Evolutionary conservation across 2,329 filamentous ascomycete genomes (phyloP), one percentile per base, ranked within the genome.

Genomic region (Sarocladium brachiariae): DNA sequence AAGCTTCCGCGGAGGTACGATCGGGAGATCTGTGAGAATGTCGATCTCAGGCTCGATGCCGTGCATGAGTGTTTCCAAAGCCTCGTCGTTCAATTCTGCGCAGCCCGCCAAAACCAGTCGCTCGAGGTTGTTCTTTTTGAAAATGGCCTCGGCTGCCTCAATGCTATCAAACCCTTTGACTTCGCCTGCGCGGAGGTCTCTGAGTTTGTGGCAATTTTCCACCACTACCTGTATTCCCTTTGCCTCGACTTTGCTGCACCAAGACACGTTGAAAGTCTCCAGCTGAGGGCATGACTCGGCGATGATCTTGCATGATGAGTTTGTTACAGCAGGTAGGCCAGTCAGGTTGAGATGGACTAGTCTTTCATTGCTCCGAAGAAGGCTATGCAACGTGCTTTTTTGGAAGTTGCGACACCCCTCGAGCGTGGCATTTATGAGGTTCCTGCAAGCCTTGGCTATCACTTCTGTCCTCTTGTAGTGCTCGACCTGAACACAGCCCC

Each of bases 351-450:
- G 76, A 59, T 89, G 84, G n/a, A 86, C 78, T 31, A 99, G 77
- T 50, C 81, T 81, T 51, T 78, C 77, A 64, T 97, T 97, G 50
- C 81, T 81, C 50, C 70, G 73, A 45, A 93, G 73, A 8, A 99
- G 73, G 61, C 81, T 87, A 65, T 89, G 87, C 51, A 96, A 77
- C 1, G 91, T 87, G 3, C 82, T 80, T 31, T 81, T 81, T 52
- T 87, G 82, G 58, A 96, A 87, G 55, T 95, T 93, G 38, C 85
- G 82, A 63, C 90, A 96, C 4, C 90, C 93, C 69, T 97, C 89
- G 14, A 97, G 76, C 1, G 87, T 95, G 50, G 91, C 87, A 60
- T 89, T 89, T 61, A 90, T 83, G 21, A 99, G 76, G 61, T 97
- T 97, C 58, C 76, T 83, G 71, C 92, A 97, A 5, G 87, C 80